These are phyloP conservation scores for Leccinum incarnatum DNA, from an alignment of 768 basidiomycete genomes.

Conservation along the genomic window DNA sequence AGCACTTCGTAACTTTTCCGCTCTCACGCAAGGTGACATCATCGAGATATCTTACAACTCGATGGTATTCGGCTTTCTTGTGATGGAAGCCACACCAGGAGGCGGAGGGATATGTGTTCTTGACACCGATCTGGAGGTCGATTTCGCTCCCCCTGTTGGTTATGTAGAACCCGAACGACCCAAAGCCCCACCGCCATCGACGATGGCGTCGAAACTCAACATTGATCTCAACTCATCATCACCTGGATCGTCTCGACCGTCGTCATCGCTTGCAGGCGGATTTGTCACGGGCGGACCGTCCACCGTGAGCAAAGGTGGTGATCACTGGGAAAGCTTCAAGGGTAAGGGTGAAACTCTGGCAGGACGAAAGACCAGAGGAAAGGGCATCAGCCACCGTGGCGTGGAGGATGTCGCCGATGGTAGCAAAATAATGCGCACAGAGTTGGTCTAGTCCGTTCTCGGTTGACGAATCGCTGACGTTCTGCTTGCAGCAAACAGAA, in stretches of 20 bases:
- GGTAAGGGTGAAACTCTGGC: conserved; percentile 89
- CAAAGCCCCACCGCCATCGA: conserved; percentile 74
- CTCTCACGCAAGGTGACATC: conserved; percentile 91
- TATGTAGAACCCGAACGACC: conserved; percentile 93
- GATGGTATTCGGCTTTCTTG: conserved; percentile 90
- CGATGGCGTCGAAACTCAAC: conserved; percentile 96
- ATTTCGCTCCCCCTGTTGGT: conserved; percentile 89
- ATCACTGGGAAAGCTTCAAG: conserved; percentile 94
- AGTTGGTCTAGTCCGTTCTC: conserved; percentile 52
- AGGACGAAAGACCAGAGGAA: conserved; percentile 93
- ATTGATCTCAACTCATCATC: conserved; percentile 88
- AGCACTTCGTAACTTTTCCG: conserved; percentile 89
- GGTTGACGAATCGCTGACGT: conserved; percentile 7
- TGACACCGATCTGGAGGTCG: conserved; percentile 97
- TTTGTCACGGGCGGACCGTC: conserved; percentile 51
- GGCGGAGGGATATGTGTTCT: conserved; percentile 85
- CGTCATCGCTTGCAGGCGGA: conserved; percentile 67
- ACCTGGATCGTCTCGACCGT: conserved; percentile 81
- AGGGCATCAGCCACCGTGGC: conserved; percentile 82
- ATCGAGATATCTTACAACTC: conserved; percentile 98
- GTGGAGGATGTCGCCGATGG: conserved; percentile 73
- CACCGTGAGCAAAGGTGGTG: conserved; percentile 70
- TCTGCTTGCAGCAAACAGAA: conserved; percentile 61
- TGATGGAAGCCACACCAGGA: conserved; percentile 90
- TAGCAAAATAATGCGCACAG: conserved; percentile 88